Conservation (phyloP, 495 filamentous ascomycete species). For the Talaromyces thailandensis region DNA sequence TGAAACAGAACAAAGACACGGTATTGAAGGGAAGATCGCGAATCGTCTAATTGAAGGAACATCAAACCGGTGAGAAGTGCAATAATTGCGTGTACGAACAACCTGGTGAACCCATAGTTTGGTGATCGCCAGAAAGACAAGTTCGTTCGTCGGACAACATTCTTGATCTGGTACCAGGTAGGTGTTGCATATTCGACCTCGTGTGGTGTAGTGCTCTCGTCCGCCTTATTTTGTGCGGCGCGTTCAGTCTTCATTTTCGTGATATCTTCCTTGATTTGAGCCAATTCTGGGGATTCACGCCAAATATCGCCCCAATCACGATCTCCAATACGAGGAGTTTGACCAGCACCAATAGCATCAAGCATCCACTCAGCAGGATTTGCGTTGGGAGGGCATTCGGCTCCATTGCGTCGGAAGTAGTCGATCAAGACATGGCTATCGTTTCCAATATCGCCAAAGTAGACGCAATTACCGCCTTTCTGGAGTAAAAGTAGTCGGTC, state of each 20-base stretch:
- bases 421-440: slow-evolving; percentile 21
- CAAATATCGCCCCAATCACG: slow-evolving; percentile 77
- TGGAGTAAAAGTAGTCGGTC: slow-evolving; percentile 59
- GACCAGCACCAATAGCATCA: slow-evolving; percentile 75
- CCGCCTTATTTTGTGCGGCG: slow-evolving; percentile 27
- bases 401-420: slow-evolving; percentile 47
- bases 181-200: slow-evolving; percentile 71
- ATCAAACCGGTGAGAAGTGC: slow-evolving; percentile 65
- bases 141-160: slow-evolving; percentile 55
- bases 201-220: slow-evolving; percentile 14
- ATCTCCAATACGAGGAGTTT: slow-evolving; percentile 60
- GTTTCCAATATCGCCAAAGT: slow-evolving; percentile 59
- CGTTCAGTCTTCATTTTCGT: slow-evolving; percentile 53
- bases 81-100: slow-evolving; percentile 69
- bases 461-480: slow-evolving; percentile 56
- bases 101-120: slow-evolving; percentile 68
- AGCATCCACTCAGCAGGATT: slow-evolving; percentile 87
- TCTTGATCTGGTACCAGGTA: slow-evolving; percentile 58
- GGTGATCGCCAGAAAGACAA: slow-evolving; percentile 64
- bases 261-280: slow-evolving; percentile 57
- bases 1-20: slow-evolving; percentile 81
- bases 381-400: slow-evolving; percentile 42
- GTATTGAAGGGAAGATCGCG: slow-evolving; percentile 61
- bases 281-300: slow-evolving; percentile 60
- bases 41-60: slow-evolving; percentile 61